These are phyloP conservation scores for Sordaria brevicollis DNA, from an alignment of 495 filamentous ascomycete genomes.

Conservation along the genomic window DNA sequence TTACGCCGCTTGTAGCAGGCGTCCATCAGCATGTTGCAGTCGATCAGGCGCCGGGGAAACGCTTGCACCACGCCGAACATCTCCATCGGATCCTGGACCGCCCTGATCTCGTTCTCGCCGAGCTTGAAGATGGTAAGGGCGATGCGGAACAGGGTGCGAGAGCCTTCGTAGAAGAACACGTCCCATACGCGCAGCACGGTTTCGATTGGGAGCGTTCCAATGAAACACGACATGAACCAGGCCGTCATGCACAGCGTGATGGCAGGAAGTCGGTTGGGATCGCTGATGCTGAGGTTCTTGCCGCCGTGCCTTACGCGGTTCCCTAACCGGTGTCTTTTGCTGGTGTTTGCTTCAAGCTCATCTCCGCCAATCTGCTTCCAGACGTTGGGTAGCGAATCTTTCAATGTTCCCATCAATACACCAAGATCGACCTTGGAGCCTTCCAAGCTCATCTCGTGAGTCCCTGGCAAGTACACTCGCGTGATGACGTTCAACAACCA, in stretches of 20 bases:
- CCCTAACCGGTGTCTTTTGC: constrained; percentile 24
- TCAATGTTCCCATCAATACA: constrained; percentile 77
- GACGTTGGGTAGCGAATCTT: constrained; percentile 72
- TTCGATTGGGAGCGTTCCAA: constrained; percentile 86
- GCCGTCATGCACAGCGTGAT: constrained; percentile 87
- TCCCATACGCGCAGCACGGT: constrained; percentile 91
- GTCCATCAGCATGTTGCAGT: constrained; percentile 72
- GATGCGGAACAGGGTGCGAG: constrained; percentile 88
- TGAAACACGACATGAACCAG: constrained; percentile 99
- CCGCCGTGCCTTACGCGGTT: constrained; percentile 23
- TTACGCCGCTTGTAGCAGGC: constrained; percentile 69
- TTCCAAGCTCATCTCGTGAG: constrained; percentile 84
- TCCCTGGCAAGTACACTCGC: constrained; percentile 76
- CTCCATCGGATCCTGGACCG: constrained; percentile 82
- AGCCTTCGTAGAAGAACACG: constrained; percentile 89
- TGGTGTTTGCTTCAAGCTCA: constrained; percentile 43
- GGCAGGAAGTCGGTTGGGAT: constrained; percentile 59
- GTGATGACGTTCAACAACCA: constrained; percentile 94
- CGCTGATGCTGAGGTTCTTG: constrained; percentile 19
- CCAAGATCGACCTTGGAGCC: constrained; percentile 92
- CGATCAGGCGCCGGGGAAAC: constrained; percentile 70
- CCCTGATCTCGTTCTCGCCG: constrained; percentile 71
- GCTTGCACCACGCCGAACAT: constrained; percentile 91
- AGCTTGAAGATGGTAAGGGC: constrained; percentile 88
- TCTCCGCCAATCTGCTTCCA: constrained; percentile 84